Evolutionary conservation across 805 yeast species (phyloP), one percentile per base, ranked within the genome.

Genomic region (Yamadazyma phyllophila): DNA sequence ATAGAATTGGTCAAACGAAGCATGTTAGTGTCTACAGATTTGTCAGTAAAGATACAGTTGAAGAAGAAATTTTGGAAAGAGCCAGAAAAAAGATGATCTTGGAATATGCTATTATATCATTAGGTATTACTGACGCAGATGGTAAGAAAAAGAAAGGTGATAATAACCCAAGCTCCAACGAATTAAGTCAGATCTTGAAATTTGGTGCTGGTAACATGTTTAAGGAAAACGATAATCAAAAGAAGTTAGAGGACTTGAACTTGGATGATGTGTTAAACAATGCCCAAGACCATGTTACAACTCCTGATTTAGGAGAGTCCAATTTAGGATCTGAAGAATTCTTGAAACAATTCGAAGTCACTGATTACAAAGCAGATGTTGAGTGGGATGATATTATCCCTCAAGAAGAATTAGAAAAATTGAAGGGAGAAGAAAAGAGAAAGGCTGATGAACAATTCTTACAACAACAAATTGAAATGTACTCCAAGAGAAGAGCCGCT

Each of bases 371-470:
- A 70, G 98, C 99, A 0, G 97, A 92, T 64, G 90, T 92, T 50
- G 95, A 90, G 52, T 94, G 99, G 99, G 98, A 94, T 69, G 99
- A 94, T 65, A 94, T 94, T 56, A 94, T 94, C 58, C 99, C 99
- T 0, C 91, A 88, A 53, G 96, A 88, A 37, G 99, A 94, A 64
- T 74, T 95, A 52, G 77, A 82, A 49, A 88, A 86, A 62, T 75
- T 94, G 56, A 94, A 94, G 62, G 96, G 87, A 52, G 96, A 90
- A 45, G 99, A 94, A 62, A 83, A 85, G 73, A 85, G 82, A 62
- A 78, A 86, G 42, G 78, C 83, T 37, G 97, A 94, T 54, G 97
- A 92, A 52, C 85, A 82, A 52, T 91, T 81, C 59, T 76, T 94
- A 46, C 83, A 89, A 59, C 92, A 90, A 56, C 98, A 94, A 65